A percentile compares a stretch with the other conserved stretches of the same genome.
Evolutionary conservation across 2,329 filamentous ascomycete genomes (phyloP).

Genomic region (Chalaropsis ovoidea): DNA sequence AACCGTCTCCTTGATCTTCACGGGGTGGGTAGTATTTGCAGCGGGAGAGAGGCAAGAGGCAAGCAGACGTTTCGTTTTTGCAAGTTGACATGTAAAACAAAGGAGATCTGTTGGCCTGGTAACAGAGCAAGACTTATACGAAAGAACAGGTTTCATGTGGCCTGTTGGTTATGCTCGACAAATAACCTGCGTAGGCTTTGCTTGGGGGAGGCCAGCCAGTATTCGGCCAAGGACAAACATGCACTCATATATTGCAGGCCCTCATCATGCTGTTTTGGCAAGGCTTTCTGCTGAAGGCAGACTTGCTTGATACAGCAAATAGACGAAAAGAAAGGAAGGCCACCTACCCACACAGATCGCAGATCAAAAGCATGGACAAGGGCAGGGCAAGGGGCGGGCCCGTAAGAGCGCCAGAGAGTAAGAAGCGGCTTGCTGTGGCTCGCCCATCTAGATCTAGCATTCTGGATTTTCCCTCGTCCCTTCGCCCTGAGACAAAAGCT

Average conservation of each 20-base stretch:
- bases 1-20: not conserved
- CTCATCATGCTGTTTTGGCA: not conserved
- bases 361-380: not conserved
- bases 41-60: not conserved
- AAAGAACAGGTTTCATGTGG: slow-evolving; percentile 1
- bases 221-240: not conserved
- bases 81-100: slow-evolving; percentile 8
- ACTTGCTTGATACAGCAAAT: not conserved
- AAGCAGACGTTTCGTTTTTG: not conserved
- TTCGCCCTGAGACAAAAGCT: not conserved
- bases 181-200: not conserved
- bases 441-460: not conserved
- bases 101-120: not conserved
- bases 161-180: not conserved
- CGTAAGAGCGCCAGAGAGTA: not conserved
- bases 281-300: not conserved
- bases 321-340: not conserved
- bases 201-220: not conserved
- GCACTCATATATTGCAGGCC: not conserved
- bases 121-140: slow-evolving; percentile 7
- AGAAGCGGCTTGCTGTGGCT: not conserved
- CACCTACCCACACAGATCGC: not conserved
- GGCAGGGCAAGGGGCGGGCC: not conserved
- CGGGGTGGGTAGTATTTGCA: not conserved
- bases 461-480: slow-evolving; percentile 10